Base-by-base conservation (phyloP, 2,329 filamentous ascomycete species). In the Colletotrichum somersetense region DNA sequence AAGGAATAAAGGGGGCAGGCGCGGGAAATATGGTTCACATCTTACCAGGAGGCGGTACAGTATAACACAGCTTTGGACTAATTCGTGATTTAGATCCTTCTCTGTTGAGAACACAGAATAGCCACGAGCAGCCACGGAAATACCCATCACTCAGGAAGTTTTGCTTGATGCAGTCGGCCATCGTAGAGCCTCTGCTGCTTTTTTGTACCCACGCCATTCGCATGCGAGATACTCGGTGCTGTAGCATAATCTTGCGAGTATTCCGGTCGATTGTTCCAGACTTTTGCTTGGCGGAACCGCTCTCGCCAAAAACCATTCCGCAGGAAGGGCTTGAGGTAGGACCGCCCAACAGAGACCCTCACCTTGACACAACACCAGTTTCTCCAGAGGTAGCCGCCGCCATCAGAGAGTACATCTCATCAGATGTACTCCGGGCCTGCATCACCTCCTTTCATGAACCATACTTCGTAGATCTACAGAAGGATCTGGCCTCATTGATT, bases 381-480 rank as follows among this genome's bases (percentile, higher is more conserved):
- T 83, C 88, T 0, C 78, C 83, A 0, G 83, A 86, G 38, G 90
- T 91, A 18, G 87, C 90, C 1, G 83, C 87, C 10, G 92, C 88
- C 10, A 93, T 98, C 74, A 91, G 95, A 64, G 94, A 97, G 78
- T 99, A 95, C 81, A 95, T 98, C 78, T 94, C 91, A 64, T 91
- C 91, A 6, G 93, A 97, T 75, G 94, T 98, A 2, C 88, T 99
- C 62, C 94, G 95, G 83, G 94, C 95, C 0, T 96, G 93, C 77
- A 93, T 98, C 79, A 93, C 92, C 1, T 97, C 93, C 2, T 90
- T 99, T 62, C 93, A 98, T 82, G 96, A 99, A 76, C 92, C 94
- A 0, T 98, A 98, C 81, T 99, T 98, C 81, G 95, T 98, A 44
- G 96, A 99, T 76, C 89, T 97, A 74, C 96, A 99, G 78, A 96